Percentiles rank a stretch among this genome's conserved stretches.
Evolutionary conservation across 2,329 filamentous ascomycete genomes (phyloP).

Genomic region (Trichoderma hamatum): DNA sequence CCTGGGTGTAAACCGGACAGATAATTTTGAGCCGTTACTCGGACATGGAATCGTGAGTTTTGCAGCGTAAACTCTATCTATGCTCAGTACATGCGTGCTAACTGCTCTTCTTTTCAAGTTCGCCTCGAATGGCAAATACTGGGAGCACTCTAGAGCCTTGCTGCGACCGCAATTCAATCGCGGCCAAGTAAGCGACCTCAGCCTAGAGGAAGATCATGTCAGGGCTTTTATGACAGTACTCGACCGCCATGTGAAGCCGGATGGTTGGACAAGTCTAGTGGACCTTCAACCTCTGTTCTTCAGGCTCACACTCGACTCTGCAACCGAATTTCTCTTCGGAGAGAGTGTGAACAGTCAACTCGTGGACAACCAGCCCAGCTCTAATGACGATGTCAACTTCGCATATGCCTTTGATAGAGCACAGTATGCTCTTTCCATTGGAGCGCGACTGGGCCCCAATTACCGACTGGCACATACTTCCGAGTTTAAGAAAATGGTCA

Average conservation of each 20-base stretch:
- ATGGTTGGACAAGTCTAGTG: slow-evolving; percentile 40
- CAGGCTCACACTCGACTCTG: slow-evolving; percentile 52
- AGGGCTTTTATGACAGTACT: slow-evolving; percentile 38
- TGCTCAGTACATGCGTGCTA: not conserved
- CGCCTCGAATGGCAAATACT: slow-evolving; percentile 41
- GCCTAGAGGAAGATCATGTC: slow-evolving; percentile 45
- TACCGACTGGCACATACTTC: slow-evolving; percentile 54
- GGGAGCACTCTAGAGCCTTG: slow-evolving; percentile 44
- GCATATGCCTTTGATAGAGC: slow-evolving; percentile 40
- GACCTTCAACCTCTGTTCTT: slow-evolving; percentile 54
- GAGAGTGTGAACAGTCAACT: slow-evolving; percentile 52
- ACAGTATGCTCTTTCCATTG: slow-evolving; percentile 52
- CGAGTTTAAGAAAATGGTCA: slow-evolving; percentile 65
- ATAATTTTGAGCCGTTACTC: slow-evolving; percentile 43
- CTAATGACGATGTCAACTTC: slow-evolving; percentile 39
- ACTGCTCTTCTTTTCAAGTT: slow-evolving; percentile 31
- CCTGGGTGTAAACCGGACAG: slow-evolving; percentile 33
- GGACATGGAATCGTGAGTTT: slow-evolving; percentile 45
- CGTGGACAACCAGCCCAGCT: slow-evolving; percentile 31
- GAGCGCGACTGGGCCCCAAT: slow-evolving; percentile 51
- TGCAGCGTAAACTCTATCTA: too few relatives aligned
- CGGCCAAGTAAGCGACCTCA: slow-evolving; percentile 49
- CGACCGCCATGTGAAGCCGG: slow-evolving; percentile 36
- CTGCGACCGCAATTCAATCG: slow-evolving; percentile 47
- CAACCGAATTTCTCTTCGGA: slow-evolving; percentile 64